Conservation (phyloP, 2,329 filamentous ascomycete species). For the Alternaria sp. region DNA sequence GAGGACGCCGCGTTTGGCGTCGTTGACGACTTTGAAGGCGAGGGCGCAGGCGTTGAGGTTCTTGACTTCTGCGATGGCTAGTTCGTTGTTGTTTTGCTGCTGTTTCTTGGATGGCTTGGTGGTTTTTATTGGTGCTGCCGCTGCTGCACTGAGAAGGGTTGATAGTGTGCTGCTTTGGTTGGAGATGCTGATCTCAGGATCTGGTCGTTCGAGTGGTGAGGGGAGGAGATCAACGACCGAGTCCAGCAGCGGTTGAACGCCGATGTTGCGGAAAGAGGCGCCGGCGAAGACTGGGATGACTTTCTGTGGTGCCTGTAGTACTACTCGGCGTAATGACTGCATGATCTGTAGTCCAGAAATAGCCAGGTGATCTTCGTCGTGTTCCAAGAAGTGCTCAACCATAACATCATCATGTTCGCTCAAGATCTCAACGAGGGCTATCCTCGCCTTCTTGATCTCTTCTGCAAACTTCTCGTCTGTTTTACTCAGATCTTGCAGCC, state of each 20-base stretch:
- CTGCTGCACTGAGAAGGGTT: slow-evolving; percentile 49
- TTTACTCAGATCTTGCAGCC: slow-evolving; percentile 59
- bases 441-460: slow-evolving; percentile 77
- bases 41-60: slow-evolving; percentile 74
- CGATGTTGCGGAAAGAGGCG: slow-evolving; percentile 91
- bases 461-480: slow-evolving; percentile 59
- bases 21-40: slow-evolving; percentile 93
- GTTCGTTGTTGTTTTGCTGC: slow-evolving; percentile 1
- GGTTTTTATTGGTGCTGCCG: slow-evolving; percentile 25
- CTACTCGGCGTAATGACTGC: slow-evolving; percentile 73
- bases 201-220: slow-evolving; percentile 78
- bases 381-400: slow-evolving; percentile 82
- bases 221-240: slow-evolving; percentile 88
- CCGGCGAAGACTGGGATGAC: slow-evolving; percentile 88
- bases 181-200: slow-evolving; percentile 76
- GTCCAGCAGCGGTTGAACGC: slow-evolving; percentile 89
- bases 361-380: slow-evolving; percentile 72
- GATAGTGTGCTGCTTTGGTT: slow-evolving; percentile 61
- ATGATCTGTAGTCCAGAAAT: slow-evolving; percentile 72
- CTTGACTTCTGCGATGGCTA: slow-evolving; percentile 49
- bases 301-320: slow-evolving; percentile 71
- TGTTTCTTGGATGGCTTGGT: slow-evolving; percentile 20
- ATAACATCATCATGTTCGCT: slow-evolving; percentile 88
- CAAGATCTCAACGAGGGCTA: slow-evolving; percentile 79
- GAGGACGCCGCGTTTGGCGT: slow-evolving; percentile 82